Evolutionary conservation across 2,329 filamentous ascomycete genomes (phyloP).

Genomic region (Pezicula radicicola): DNA sequence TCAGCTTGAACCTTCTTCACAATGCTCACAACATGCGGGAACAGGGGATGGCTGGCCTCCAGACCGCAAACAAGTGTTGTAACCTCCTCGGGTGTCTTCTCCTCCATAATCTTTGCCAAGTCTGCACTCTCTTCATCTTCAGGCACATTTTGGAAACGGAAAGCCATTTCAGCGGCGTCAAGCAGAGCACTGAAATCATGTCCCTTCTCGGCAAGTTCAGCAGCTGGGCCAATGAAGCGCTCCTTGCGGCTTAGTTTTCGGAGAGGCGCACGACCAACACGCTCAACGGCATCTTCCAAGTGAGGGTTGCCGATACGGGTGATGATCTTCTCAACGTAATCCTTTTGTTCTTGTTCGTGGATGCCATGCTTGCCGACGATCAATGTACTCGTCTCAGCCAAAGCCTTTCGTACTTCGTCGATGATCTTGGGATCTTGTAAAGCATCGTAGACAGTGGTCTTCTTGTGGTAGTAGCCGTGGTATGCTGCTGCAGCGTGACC

Average conservation of each 20-base stretch:
- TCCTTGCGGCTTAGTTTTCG: conserved; percentile 94
- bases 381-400: conserved; percentile 81
- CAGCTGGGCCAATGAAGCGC: conserved; percentile 89
- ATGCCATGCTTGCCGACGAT: conserved; percentile 89
- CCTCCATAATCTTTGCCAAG: conserved; percentile 81
- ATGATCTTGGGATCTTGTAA: conserved; percentile 79
- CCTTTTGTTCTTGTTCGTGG: conserved; percentile 67
- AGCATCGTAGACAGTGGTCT: conserved; percentile 86
- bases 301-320: conserved; percentile 90
- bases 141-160: conserved; percentile 93
- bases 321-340: conserved; percentile 91
- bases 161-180: conserved; percentile 82
- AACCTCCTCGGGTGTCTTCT: conserved; percentile 69
- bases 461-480: conserved; percentile 84
- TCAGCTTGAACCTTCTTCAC: conserved; percentile 77
- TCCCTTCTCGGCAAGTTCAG: conserved; percentile 80
- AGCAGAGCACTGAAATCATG: conserved; percentile 72
- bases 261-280: conserved; percentile 90
- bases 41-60: conserved; percentile 73
- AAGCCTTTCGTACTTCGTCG: conserved; percentile 72
- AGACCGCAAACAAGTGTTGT: conserved; percentile 81
- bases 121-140: conserved; percentile 87
- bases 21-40: conserved; percentile 68
- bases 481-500: conserved; percentile 95
- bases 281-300: conserved; percentile 88